Conservation (phyloP, 2,329 filamentous ascomycete species). For the Blastomyces gilchristii region DNA sequence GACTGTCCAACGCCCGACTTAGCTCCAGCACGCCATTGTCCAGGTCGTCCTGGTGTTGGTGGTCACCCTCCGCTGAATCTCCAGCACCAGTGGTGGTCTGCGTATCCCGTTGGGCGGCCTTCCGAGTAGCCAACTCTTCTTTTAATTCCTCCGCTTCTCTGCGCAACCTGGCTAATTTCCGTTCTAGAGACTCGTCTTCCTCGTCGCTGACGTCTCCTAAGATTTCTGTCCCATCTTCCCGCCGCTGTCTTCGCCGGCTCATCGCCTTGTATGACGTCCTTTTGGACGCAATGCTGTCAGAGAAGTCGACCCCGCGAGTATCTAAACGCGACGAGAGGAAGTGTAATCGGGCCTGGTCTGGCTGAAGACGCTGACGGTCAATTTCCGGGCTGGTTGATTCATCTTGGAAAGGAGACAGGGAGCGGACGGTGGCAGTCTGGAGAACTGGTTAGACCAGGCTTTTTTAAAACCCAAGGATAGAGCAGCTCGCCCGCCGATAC, state of each 20-base stretch:
- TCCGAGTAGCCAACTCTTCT: conserved; percentile 35
- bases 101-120: conserved; percentile 47
- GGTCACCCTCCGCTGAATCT: conserved; percentile 25
- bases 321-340: conserved; percentile 71
- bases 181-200: conserved; percentile 66
- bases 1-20: conserved; percentile 60
- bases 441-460: conserved; percentile 46
- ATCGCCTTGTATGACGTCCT: conserved; percentile 73
- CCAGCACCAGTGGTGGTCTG: conserved; percentile 39
- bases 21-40: conserved; percentile 56
- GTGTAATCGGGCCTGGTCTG: conserved; percentile 66
- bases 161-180: conserved; percentile 70
- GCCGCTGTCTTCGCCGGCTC: conserved; percentile 51
- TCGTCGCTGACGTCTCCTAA: conserved; percentile 66
- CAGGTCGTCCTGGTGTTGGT: conserved; percentile 27
- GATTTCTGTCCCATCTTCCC: conserved; percentile 43
- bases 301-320: conserved; percentile 72
- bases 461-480: too few relatives aligned
- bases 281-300: conserved; percentile 73
- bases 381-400: conserved; percentile 52
- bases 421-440: conserved; percentile 46
- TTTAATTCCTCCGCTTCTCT: conserved; percentile 71
- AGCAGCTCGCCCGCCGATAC: too few relatives aligned
- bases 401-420: conserved; percentile 48
- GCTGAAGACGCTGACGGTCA: conserved; percentile 63